Evolutionary conservation across 176 grass and related monocot species (phyloP), one percentile per base, ranked within the genome.

Genomic region (Musa acuminata): DNA sequence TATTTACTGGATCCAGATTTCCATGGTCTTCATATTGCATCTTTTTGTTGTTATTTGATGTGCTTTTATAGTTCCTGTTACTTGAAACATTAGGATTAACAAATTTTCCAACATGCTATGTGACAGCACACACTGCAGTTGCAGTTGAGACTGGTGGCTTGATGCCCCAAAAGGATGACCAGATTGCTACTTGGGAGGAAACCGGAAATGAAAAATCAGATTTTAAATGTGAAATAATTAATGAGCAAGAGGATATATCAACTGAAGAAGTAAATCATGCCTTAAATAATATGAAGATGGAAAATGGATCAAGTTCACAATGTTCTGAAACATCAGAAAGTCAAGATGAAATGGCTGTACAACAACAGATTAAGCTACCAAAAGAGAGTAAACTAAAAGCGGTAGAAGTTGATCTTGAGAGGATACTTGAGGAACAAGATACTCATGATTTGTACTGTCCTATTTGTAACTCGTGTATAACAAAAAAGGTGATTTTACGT

Each of bases 391-490:
- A 79, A 76, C 62, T 67, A 13, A 70, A 76, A 24, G 52, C 78
- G 67, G 78, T 81, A 79, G 89, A 86, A 71, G 81, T 85, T 9
- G 88, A 98, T 55, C 82, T 98, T 19, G 75, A 91, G 82, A 93
- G 74, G 62, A 82, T 98, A 55, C 51, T 98, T 55, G 75, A 87
- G 22, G 49, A 93, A 68, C 94, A 98, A 91, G 90, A 98, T 67
- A 93, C 87, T 3, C 78, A 98, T 83, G 90, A 98, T 58, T 69
- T 98, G 24, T 87, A 67, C 53, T 98, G 94, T 53, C 94, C 94
- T 22, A 93, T 91, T 19, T 98, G 94, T 82, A 78, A 82, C 8
- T 98, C 90, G 0, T 87, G 90, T 85, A 98, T 98, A 84, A 98
- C 94, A 55, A 54, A 65, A 70, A 93, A 86, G 82, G 90, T 98